phyloP scores from a whole-genome alignment of 2,329 filamentous ascomycete genomes.

The Didymella arachidicola region DNA sequence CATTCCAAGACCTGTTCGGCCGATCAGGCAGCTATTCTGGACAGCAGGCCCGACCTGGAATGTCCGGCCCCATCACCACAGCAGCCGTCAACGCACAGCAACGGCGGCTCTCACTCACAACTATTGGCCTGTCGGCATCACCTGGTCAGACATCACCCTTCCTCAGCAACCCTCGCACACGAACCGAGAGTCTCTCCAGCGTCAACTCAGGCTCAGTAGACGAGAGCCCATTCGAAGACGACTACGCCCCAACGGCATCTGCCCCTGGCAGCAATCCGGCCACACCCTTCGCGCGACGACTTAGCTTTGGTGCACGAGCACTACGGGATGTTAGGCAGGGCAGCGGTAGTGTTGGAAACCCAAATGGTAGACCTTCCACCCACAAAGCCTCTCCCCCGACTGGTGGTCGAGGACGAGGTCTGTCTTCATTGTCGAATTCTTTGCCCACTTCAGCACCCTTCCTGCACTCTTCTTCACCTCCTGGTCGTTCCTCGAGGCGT shows the following conservation, averaged over 20 bases:
- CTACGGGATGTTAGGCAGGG: slow-evolving; percentile 72
- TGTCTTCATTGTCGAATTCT: slow-evolving; percentile 58
- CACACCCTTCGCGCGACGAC: slow-evolving; percentile 80
- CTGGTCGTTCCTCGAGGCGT: slow-evolving; percentile 29
- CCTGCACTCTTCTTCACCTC: slow-evolving; percentile 34
- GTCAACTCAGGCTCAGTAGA: slow-evolving; percentile 58
- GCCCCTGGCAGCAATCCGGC: slow-evolving; percentile 67
- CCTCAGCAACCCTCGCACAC: slow-evolving; percentile 44
- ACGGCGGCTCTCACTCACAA: slow-evolving; percentile 59
- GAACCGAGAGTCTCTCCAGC: slow-evolving; percentile 58
- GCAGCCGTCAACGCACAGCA: slow-evolving; percentile 60
- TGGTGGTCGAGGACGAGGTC: slow-evolving; percentile 65
- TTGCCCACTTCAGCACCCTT: slow-evolving; percentile 37
- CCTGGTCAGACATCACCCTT: slow-evolving; percentile 55
- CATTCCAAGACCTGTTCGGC: slow-evolving; percentile 59
- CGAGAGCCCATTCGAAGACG: slow-evolving; percentile 64
- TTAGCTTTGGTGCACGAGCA: slow-evolving; percentile 88
- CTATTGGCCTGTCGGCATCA: slow-evolving; percentile 57
- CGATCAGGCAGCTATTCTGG: slow-evolving; percentile 47
- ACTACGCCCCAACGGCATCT: slow-evolving; percentile 58
- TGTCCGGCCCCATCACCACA: slow-evolving; percentile 57
- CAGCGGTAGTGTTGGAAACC: slow-evolving; percentile 61
- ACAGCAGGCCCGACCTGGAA: slow-evolving; percentile 40
- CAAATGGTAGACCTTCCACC: slow-evolving; percentile 68
- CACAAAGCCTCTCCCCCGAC: slow-evolving; percentile 60